These are phyloP conservation scores for Schwanniomyces etchellsii DNA, from an alignment of 1,139 yeast genomes.

Conservation along the genomic window DNA sequence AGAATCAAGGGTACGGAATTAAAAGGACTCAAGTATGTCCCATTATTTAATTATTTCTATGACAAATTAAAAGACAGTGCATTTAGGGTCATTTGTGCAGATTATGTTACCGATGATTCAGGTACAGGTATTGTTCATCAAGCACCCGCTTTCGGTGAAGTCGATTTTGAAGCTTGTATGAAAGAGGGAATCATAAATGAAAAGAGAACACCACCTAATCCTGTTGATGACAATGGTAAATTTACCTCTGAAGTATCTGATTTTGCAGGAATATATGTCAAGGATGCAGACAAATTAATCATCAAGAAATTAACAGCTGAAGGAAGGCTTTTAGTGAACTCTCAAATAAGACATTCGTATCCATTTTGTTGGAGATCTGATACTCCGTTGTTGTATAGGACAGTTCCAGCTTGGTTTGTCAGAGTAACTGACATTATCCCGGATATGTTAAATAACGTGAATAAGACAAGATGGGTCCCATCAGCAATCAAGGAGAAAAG, in stretches of 20 bases:
- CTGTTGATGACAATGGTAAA: slow-evolving; percentile 87
- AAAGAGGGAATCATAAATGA: slow-evolving; percentile 70
- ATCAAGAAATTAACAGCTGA: slow-evolving; percentile 75
- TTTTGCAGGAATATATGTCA: slow-evolving; percentile 80
- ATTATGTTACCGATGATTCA: slow-evolving; percentile 84
- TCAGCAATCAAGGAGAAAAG: slow-evolving; percentile 84
- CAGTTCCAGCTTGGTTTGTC: slow-evolving; percentile 98
- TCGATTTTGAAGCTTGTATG: slow-evolving; percentile 82
- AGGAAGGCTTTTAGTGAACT: slow-evolving; percentile 69
- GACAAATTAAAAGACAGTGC: slow-evolving; percentile 72
- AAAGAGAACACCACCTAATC: slow-evolving; percentile 76
- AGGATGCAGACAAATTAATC: slow-evolving; percentile 91
- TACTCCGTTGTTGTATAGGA: slow-evolving; percentile 91
- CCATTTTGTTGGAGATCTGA: slow-evolving; percentile 99
- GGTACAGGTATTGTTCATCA: slow-evolving; percentile 99
- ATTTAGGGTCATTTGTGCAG: slow-evolving; percentile 75
- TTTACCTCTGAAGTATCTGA: slow-evolving; percentile 72
- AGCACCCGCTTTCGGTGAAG: slow-evolving; percentile 99
- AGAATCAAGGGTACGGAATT: slow-evolving; percentile 73
- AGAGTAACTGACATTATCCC: slow-evolving; percentile 84
- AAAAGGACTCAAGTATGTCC: slow-evolving; percentile 73
- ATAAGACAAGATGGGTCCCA: slow-evolving; percentile 94
- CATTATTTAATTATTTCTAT: slow-evolving; percentile 76
- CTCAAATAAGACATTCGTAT: slow-evolving; percentile 90
- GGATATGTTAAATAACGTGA: slow-evolving; percentile 81